Evolutionary conservation across 1,284 basidiomycete genomes (phyloP), one percentile per base, ranked within the genome.

Genomic region (Fomitopsis palustris): DNA sequence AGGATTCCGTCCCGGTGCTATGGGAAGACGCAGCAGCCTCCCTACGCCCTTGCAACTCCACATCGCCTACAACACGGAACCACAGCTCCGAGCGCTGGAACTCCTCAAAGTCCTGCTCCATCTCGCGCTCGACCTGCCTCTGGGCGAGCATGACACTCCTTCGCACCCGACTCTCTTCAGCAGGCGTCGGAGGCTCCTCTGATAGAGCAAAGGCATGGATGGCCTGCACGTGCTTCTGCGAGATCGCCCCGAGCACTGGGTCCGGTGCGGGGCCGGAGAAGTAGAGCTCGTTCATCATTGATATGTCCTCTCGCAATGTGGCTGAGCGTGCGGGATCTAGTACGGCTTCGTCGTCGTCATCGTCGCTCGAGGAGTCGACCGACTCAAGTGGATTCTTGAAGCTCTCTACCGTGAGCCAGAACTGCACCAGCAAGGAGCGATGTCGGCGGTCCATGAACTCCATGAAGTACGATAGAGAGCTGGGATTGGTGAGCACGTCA

Each of bases 301-400:
- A 81, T 21, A 96, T 88, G 67, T 98, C 96, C 63, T 96, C 95
- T 63, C 83, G 84, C 39, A 89, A 79, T 6, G 87, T 90, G 14
- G 81, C 78, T 2, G 83, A 81, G 10, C 79, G 80, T 5, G 82
- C 78, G n/a, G 79, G 72, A 59, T 83, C 82, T 52, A 86, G 80
- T n/a, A 87, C 78, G 5, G 80, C 76, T 53, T 88, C 85, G 58
- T 86, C 83, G 57, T 89, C 89, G 57, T 86, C 85, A 19, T 82
- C 84, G 1, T 83, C 85, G 27, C 85, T 85, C 31, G 81, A 83
- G 5, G 89, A 89, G 65, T 92, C 90, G 4, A 90, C 81, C 1
- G 85, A 85, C 71, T 98, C 96, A 19, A 99, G 78, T 0, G 96
- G 96, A 65, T 96, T 93, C 75, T 98, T 98, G 81, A 98, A 96